These are phyloP conservation scores for Botrytis elliptica DNA, from an alignment of 2,329 filamentous ascomycete species.

Conservation along the genomic window DNA sequence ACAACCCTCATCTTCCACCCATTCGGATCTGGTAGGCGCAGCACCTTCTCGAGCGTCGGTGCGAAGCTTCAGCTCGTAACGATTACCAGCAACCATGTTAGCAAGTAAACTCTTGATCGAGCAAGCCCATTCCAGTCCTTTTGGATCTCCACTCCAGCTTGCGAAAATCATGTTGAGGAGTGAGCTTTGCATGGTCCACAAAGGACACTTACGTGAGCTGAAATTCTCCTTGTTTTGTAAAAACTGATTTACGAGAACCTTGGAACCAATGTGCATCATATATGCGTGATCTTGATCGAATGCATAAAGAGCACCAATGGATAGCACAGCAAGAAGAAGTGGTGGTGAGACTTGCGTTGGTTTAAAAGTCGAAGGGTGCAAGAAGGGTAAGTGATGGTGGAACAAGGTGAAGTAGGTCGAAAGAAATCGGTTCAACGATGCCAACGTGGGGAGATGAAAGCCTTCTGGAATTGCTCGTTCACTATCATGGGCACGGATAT, in stretches of 20 bases:
- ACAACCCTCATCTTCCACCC: constrained; percentile 96
- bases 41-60: constrained; percentile 80
- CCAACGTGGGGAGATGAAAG: constrained; percentile 80
- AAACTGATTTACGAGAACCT: constrained; percentile 95
- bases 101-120: constrained; percentile 97
- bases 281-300: constrained; percentile 98
- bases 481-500: constrained; percentile 76
- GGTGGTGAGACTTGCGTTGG: constrained; percentile 78
- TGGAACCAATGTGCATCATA: constrained; percentile 95
- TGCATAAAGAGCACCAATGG: constrained; percentile 92
- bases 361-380: constrained; percentile 88
- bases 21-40: constrained; percentile 78
- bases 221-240: constrained; percentile 98
- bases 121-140: constrained; percentile 96
- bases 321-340: constrained; percentile 83
- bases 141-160: constrained; percentile 97
- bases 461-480: constrained; percentile 82
- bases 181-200: constrained; percentile 98
- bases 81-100: constrained; percentile 97
- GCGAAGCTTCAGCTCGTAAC: constrained; percentile 92
- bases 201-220: constrained; percentile 91
- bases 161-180: constrained; percentile 98
- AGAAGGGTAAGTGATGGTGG: constrained; percentile 92
- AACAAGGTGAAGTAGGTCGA: constrained; percentile 97
- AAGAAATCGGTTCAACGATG: constrained; percentile 84